Evolutionary conservation across 1,139 yeast species (phyloP), one percentile per base, ranked within the genome.

Genomic region (Taphrina flavorubra): DNA sequence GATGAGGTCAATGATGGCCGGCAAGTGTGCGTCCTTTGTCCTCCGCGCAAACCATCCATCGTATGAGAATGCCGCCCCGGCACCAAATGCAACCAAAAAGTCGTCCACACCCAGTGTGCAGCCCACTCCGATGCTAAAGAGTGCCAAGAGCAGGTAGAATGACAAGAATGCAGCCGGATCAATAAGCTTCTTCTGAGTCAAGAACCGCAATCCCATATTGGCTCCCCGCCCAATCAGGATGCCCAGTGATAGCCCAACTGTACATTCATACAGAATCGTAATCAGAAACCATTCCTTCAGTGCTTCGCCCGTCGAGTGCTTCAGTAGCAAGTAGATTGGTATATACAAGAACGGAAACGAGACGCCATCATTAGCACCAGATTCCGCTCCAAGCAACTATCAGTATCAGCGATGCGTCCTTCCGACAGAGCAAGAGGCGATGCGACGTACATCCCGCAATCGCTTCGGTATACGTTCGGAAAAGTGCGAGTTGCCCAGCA

Each of bases 301-400:
- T 6, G 67, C 67, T 10, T 31, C 61, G 8, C 67, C 67, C 5
- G 67, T 44, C 16, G 53, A 34, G n/a, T 56, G 14, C n/a, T 63
- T 63, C 49, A 63, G 44, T 1, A 63, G 61, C 47, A 63, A 25
- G 31, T 40, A 44, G 61, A 57, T 44, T 11, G 67, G 67, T 7
- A 63, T 34, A 44, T 55, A 63, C 31, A 63, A 36, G 25, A 63
- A 63, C 14, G 67, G 67, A 46, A 53, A 63, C 14, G 67, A 63
- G n/a, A 63, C 67, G 39, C 67, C 67, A 16, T 63, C 67, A n/a
- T 63, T 63, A 14, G 55, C 67, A 47, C 67, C 67, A 53, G 61
- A 53, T n/a, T 63, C 67, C 20, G 67, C 67, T 1, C 61, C 67
- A 6, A 63, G 37, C 47, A 63, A 14, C 62, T 58, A 58, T 1